Base-by-base conservation (phyloP, 2,329 filamentous ascomycete genomes). In the Fusarium tanahbumbuense region DNA sequence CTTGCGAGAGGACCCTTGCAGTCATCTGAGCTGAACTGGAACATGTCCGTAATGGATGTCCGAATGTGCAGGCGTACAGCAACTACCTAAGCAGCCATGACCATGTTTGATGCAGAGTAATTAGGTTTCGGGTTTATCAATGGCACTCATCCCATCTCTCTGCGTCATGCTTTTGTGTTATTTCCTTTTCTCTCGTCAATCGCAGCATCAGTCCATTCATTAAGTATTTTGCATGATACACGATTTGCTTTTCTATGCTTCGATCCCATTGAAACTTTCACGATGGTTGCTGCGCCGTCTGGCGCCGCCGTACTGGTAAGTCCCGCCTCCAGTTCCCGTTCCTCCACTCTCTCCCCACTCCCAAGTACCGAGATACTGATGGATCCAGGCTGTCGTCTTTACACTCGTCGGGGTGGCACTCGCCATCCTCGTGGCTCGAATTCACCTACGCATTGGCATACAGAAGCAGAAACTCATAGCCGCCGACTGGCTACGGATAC, bases 371-470 rank as follows among this genome's bases (percentile, higher is more conserved):
- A 37, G 11, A 32, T 30, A n/a, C 49, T 56, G 5, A 60, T 16
- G 10, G 8, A 9, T 13, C 5, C 10, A 65, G 62, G 46, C 41
- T 20, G 62, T 65, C 8, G 28, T 44, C 11, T 53, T 23, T 13
- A 37, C 25, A 3, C 60, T 65, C 25, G 28, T 65, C 6, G 5
- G 40, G 1, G 15, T 53, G 12, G 53, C 54, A 5, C 8, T 30
- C 8, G 13, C 8, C 8, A 53, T 71, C 15, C 60, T 71, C 13
- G 45, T n/a, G 6, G 68, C 68, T 30, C 56, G 68, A 18, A 25
- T 71, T 2, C 69, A 71, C 13, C 64, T 71, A 1, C 68, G 68
- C 4, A 23, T 71, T 5, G 50, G 28, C 11, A 62, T 71, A 47
- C 64, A 71, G n/a, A 65, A 57, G 6, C 68, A 66, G 16, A 56